Percentiles rank a stretch among this genome's conserved stretches.
Evolutionary conservation across 208 protist genomes (phyloP).

Genomic region (Leishmania gerbilli): DNA sequence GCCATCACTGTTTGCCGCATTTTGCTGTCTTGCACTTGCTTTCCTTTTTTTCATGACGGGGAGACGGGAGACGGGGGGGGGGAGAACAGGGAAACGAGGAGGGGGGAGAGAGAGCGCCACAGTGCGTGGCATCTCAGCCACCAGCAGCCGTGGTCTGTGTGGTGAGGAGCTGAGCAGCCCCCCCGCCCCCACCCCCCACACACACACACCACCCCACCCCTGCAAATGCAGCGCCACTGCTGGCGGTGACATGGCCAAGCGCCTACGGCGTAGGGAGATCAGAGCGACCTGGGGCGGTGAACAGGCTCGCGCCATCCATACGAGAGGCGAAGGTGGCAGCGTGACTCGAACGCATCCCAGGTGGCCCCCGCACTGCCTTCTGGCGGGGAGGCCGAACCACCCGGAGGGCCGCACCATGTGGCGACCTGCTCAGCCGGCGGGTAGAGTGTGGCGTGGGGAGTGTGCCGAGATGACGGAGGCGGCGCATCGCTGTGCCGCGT

Average conservation of each 20-base stretch:
- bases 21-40: background rate
- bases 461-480: background rate
- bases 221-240: background rate
- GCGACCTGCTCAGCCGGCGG: too few species aligned
- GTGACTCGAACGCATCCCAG: background rate
- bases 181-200: too few species aligned
- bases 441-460: too few species aligned
- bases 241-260: background rate
- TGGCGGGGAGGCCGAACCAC: background rate
- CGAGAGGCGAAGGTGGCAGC: background rate
- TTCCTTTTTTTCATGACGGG: background rate
- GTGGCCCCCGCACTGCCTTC: background rate
- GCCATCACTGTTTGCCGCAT: background rate
- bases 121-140: too few species aligned
- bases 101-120: too few species aligned
- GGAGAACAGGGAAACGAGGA: too few species aligned
- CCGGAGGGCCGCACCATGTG: too few species aligned
- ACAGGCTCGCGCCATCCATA: background rate
- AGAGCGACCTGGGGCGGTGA: background rate
- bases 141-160: too few species aligned
- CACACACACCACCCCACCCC: too few species aligned
- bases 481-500: background rate
- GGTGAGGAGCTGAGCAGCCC: background rate
- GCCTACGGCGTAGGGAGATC: background rate
- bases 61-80: too few species aligned